These are phyloP conservation scores for Dactylellina drechsleri DNA, from an alignment of 2,329 filamentous ascomycete genomes.

Conservation along the genomic window DNA sequence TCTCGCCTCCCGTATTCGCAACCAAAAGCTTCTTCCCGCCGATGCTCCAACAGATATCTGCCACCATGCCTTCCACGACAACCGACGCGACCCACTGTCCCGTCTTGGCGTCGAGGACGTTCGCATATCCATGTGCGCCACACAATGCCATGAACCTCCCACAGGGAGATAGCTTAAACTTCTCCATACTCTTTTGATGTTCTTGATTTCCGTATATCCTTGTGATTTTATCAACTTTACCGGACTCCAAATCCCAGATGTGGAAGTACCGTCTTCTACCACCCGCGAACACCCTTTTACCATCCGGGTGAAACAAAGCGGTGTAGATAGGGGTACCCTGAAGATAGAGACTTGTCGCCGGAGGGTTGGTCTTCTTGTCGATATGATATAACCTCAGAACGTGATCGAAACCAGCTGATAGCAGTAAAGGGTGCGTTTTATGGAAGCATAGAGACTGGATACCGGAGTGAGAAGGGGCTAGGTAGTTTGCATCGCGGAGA, in stretches of 20 bases:
- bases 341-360: constrained; percentile 88
- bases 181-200: constrained; percentile 84
- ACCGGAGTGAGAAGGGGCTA: constrained; percentile 67
- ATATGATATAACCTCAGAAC: constrained; percentile 91
- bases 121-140: constrained; percentile 83
- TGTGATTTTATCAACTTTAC: constrained; percentile 82
- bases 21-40: constrained; percentile 83
- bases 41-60: constrained; percentile 83
- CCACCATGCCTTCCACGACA: constrained; percentile 84
- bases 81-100: constrained; percentile 89
- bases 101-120: constrained; percentile 80
- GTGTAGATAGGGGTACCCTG: constrained; percentile 83
- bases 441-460: constrained; percentile 90
- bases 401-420: constrained; percentile 86
- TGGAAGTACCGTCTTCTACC: constrained; percentile 92
- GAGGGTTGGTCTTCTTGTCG: constrained; percentile 76
- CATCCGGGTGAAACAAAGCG: constrained; percentile 78
- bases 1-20: constrained; percentile 84
- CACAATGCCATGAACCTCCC: constrained; percentile 86
- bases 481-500: constrained; percentile 80
- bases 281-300: constrained; percentile 85
- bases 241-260: constrained; percentile 86
- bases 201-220: constrained; percentile 77
- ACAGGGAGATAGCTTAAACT: constrained; percentile 85
- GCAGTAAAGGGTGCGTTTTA: constrained; percentile 83